Conservation (phyloP, 176 grass and related monocot species). For the Raddia guianensis region DNA sequence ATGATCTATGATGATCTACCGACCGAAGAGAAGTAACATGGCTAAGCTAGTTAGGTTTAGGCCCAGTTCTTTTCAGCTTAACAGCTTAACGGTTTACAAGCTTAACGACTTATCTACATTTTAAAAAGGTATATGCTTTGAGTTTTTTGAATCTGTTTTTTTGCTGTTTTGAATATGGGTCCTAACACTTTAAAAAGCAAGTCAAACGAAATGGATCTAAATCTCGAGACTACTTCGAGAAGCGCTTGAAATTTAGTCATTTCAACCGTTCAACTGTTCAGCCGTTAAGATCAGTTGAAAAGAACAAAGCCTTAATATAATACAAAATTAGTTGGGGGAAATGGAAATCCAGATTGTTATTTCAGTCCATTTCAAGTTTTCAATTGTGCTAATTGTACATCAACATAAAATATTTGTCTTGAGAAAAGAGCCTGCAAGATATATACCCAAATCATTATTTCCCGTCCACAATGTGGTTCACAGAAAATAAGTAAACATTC, state of each 20-base stretch:
- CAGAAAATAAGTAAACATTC: neutral
- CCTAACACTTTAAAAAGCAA: too few species aligned
- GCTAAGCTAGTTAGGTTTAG: neutral
- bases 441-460: neutral
- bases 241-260: too few species aligned
- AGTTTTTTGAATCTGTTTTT: too few species aligned
- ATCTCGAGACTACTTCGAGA: too few species aligned
- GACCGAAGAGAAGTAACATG: constrained; percentile 1
- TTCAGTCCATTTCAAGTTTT: neutral
- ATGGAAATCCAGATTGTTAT: neutral
- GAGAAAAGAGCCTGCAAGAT: neutral
- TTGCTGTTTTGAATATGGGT: too few species aligned
- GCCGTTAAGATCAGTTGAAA: too few species aligned
- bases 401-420: neutral
- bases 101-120: too few species aligned
- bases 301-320: neutral
- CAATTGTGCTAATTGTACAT: neutral
- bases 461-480: neutral
- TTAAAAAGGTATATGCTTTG: too few species aligned
- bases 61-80: too few species aligned
- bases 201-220: too few species aligned
- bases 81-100: too few species aligned
- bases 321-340: neutral
- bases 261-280: too few species aligned
- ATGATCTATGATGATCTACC: neutral